Base-by-base conservation (phyloP, 2,329 filamentous ascomycete genomes). In the Sporothrix humicola region DNA sequence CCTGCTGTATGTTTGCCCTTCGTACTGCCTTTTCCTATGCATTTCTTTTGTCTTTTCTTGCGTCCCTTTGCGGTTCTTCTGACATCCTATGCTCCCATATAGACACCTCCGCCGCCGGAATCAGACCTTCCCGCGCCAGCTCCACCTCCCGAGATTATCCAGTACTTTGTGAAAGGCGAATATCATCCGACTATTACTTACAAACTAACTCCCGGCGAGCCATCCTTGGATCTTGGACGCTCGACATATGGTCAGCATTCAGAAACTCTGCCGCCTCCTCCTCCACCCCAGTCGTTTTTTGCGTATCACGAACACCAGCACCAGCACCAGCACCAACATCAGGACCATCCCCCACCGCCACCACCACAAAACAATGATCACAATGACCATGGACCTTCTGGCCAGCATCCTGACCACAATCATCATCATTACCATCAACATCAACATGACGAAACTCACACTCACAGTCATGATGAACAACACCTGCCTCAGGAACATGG, bases 91-190 rank as follows among this genome's bases (percentile, higher is more conserved):
- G 61, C 13, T 46, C 26, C 4, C 2, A 4, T 7, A 3, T 72
- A 72, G 74, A 69, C 68, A 3, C 50, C 73, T 8, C 17, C 68
- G 50, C 58, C 69, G 2, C 13, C 48, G 2, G 50, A 26, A 12
- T 37, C 61, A 13, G 20, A 31, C 12, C 56, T 50, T 44, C 42
- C 63, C 3, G 48, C 50, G 15, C 71, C 72, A 48, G 72, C 72
- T 23, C 72, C 77, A 2, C 71, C 71, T 4, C 75, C 83, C 2
- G 80, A 83, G 70, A 78, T 87, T 37, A 82, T 88, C 12, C 85
- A 85, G 77, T 87, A 87, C 76, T 84, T 87, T 73, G 87, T 87
- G 37, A 87, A 85, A 76, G 87, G 87, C 75, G 87, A 88, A 82
- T 88, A 81, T 75, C 82, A 83, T 52, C 83, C 84, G 4, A 79